Conservation (phyloP, 305 asterid genomes). For the Fraxinus baroniana region DNA sequence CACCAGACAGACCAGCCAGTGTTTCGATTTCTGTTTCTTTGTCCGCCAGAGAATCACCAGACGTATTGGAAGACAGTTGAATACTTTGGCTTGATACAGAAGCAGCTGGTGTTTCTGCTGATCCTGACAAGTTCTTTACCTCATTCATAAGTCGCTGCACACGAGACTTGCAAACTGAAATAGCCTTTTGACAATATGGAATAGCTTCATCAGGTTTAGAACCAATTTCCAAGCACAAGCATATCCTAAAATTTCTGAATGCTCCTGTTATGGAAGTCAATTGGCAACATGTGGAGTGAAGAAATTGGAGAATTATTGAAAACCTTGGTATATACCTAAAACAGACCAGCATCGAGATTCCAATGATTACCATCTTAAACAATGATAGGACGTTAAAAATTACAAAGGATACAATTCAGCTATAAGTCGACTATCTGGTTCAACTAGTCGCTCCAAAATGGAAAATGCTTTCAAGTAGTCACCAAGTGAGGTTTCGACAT, state of each 20-base stretch:
- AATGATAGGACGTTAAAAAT: neutral
- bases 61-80: conserved; percentile 41
- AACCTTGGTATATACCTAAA: neutral
- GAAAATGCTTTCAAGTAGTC: conserved; percentile 86
- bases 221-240: conserved; percentile 91
- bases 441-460: conserved; percentile 74
- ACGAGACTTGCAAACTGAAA: conserved; percentile 69
- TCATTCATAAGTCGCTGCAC: conserved; percentile 55
- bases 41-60: conserved; percentile 37
- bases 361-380: neutral
- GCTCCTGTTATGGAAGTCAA: conserved; percentile 36
- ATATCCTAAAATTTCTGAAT: conserved; percentile 77
- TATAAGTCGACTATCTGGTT: conserved; percentile 79
- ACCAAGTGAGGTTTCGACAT: conserved; percentile 76
- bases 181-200: conserved; percentile 82
- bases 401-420: conserved; percentile 90
- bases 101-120: conserved; percentile 22
- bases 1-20: conserved; percentile 61
- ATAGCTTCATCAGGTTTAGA: conserved; percentile 83
- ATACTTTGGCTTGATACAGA: conserved; percentile 29
- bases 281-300: neutral
- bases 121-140: conserved; percentile 33
- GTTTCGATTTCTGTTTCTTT: conserved; percentile 72
- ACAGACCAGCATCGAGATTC: neutral
- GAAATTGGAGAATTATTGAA: neutral